Evolutionary conservation across 139 green algal species (phyloP).

Genomic region (Ostreobium quekettii): DNA sequence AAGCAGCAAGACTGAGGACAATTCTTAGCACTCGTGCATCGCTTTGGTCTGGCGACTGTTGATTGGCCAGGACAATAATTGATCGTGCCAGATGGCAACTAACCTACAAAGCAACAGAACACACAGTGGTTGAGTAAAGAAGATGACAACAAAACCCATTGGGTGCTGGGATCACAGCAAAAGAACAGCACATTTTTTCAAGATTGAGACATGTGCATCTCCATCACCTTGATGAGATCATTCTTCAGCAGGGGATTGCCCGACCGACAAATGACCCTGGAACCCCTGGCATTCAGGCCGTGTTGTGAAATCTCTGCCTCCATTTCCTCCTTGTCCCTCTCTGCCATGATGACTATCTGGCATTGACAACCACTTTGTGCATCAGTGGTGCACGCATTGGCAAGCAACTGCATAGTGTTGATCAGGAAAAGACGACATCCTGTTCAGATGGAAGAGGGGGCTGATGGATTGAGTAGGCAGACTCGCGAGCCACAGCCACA

Average conservation of each 20-base stretch:
- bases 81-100: conserved; percentile 27
- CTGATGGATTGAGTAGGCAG: too few species aligned
- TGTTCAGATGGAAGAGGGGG: too few species aligned
- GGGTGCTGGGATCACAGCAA: too few species aligned
- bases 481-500: too few species aligned
- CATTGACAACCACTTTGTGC: too few species aligned
- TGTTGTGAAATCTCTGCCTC: conserved; percentile 37
- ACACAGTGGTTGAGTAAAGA: too few species aligned
- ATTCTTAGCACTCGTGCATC: conserved; percentile 33
- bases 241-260: conserved; percentile 34
- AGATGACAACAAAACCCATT: too few species aligned
- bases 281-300: conserved; percentile 29
- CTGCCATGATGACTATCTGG: conserved; percentile 43
- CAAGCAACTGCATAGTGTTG: too few species aligned
- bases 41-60: conserved; percentile 17
- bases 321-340: conserved; percentile 52
- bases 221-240: conserved; percentile 44
- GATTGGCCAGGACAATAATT: conserved; percentile 46
- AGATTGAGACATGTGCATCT: too few species aligned
- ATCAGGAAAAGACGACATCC: too few species aligned
- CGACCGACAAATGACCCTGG: conserved; percentile 36
- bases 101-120: conserved; percentile 2
- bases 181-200: too few species aligned
- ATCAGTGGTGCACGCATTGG: too few species aligned
- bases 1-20: conserved; percentile 35